Evolutionary conservation across 1,139 yeast species (phyloP), one percentile per base, ranked within the genome.

Genomic region (Zygosaccharomyces sapae): DNA sequence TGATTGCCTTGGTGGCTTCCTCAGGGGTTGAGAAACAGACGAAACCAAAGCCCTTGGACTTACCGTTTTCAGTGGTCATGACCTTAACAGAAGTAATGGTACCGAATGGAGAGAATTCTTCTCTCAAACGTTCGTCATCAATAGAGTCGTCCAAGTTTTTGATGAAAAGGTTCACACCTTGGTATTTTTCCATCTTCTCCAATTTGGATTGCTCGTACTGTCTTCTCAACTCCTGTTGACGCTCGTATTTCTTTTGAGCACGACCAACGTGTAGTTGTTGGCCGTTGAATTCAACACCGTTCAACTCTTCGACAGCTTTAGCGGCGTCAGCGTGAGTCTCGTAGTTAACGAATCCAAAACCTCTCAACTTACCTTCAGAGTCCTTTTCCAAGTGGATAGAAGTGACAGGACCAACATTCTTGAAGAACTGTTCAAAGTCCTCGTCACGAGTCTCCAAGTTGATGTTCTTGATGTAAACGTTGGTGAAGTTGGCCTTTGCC

Each of bases 191-290:
- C 70, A 88, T 76, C 74, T 88, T 88, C 77, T 92, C 97, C 70
- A 86, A 79, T 72, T 96, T 85, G 62, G 87, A 84, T 61, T 88
- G 82, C 75, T 94, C 97, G 76, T 88, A 86, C 75, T 88, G 95
- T 75, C 83, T 86, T 80, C 87, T 89, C 72, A 92, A 86, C 74
- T 90, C 96, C 76, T 89, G 96, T 69, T 85, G 75, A 77, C 99
- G 90, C 80, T 92, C 99, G 73, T 87, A 80, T 81, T 89, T 92
- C 89, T 89, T 92, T 78, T 92, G 98, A 61, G 99, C 99, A 75
- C 98, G 89, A 64, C 97, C 97, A 65, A 92, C 98, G 71, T 83
- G 92, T 59, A 92, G 76, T 72, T 78, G 81, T 76, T 86, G 89
- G 66, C 92, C 92, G 64, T 80, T 81, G 70, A 84, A 72, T 67